A percentile compares a stretch with the other conserved stretches of the same genome.
Conservation (phyloP, 2,329 filamentous ascomycete species). For the Fusarium euwallaceae region DNA sequence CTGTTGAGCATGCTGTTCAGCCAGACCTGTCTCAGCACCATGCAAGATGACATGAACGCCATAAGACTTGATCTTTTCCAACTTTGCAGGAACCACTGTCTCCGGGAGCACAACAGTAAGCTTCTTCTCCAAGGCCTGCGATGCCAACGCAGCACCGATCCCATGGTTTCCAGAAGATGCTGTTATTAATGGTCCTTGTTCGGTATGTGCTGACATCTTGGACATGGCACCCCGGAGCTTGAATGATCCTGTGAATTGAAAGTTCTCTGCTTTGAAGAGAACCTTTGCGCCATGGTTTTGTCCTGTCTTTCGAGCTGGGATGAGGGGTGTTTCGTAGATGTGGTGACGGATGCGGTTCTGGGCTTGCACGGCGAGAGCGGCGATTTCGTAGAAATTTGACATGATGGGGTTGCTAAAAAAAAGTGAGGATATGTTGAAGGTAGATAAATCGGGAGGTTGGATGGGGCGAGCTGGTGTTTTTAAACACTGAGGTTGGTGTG, state of each 20-base stretch:
- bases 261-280: constrained; percentile 46
- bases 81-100: constrained; percentile 34
- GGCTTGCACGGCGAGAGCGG: not conserved
- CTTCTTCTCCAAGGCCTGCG: not conserved
- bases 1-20: constrained; percentile 41
- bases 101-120: not conserved
- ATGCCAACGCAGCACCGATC: not conserved
- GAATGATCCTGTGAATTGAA: constrained; percentile 45
- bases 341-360: not conserved
- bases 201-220: constrained; percentile 35
- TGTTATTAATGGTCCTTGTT: not conserved
- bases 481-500: not conserved
- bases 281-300: not conserved
- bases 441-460: not conserved
- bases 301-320: not conserved
- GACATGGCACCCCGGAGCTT: constrained; percentile 45
- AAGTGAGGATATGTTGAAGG: too few relatives aligned
- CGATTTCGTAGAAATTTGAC: not conserved
- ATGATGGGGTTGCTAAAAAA: not conserved
- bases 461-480: not conserved
- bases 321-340: constrained; percentile 6
- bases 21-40: constrained; percentile 37
- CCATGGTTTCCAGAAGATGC: constrained; percentile 2
- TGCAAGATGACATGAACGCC: constrained; percentile 40
- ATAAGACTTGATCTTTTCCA: constrained; percentile 39